These are phyloP conservation scores for Ceratocystis ficicola DNA, from an alignment of 2,329 filamentous ascomycete species.

Conservation along the genomic window DNA sequence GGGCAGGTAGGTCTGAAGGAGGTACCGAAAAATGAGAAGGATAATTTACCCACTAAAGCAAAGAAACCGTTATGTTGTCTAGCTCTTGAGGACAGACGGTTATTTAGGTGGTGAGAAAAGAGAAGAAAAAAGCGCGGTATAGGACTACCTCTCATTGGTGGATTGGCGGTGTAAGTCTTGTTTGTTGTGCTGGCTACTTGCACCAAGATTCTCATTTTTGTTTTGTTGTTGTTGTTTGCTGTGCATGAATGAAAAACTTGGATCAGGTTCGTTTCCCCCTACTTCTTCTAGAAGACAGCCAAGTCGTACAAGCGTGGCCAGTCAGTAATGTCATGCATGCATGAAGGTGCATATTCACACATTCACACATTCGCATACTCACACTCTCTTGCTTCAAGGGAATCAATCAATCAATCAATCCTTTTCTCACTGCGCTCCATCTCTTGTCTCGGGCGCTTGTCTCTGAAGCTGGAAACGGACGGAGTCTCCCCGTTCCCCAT, in stretches of 20 bases:
- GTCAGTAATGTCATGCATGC: constrained; percentile 1
- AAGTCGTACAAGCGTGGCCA: not conserved
- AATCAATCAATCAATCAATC: not conserved
- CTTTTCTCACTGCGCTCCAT: not conserved
- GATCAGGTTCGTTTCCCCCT: not conserved
- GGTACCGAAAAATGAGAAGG: not conserved
- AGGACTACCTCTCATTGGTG: not conserved
- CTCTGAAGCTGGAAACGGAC: not conserved
- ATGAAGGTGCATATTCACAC: not conserved
- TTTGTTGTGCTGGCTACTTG: not conserved
- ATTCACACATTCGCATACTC: not conserved
- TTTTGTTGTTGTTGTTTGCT: not conserved
- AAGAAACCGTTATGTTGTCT: not conserved
- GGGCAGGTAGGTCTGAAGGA: not conserved
- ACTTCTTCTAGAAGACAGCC: constrained; percentile 1
- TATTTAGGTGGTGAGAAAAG: not conserved
- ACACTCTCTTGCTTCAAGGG: not conserved
- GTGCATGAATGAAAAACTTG: not conserved
- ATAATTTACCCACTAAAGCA: not conserved
- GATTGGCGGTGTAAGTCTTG: not conserved
- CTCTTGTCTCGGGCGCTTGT: not conserved
- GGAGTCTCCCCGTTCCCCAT: constrained; percentile 3
- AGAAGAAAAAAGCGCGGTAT: not conserved
- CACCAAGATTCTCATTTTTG: not conserved
- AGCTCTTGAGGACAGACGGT: too few relatives aligned